These are phyloP conservation scores for Arthroderma uncinatum DNA, from an alignment of 2,329 filamentous ascomycete genomes.

Conservation along the genomic window DNA sequence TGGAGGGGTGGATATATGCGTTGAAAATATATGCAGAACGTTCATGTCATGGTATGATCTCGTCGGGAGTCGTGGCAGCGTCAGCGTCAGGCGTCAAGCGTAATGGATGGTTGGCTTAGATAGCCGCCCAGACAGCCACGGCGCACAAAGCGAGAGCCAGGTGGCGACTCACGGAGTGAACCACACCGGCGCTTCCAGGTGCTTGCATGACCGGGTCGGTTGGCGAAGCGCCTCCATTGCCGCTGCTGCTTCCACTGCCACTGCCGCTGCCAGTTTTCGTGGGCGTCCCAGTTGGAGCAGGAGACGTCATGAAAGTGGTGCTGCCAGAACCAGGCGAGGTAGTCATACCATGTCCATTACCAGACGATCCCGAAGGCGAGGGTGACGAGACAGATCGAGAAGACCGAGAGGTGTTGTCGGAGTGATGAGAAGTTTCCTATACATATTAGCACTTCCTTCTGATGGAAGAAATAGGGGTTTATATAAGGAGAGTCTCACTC, in stretches of 20 bases:
- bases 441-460: conserved; percentile 4
- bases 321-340: neutral
- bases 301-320: neutral
- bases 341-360: neutral
- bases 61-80: neutral
- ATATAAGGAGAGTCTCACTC: conserved; percentile 44
- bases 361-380: neutral
- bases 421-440: conserved; percentile 12
- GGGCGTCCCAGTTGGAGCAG: neutral
- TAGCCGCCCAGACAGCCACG: neutral
- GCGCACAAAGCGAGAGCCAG: neutral
- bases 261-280: neutral
- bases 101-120: neutral
- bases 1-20: neutral
- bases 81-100: neutral
- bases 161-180: neutral
- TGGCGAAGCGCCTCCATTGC: neutral
- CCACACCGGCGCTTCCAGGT: neutral
- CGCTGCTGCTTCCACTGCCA: neutral
- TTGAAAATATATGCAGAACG: neutral
- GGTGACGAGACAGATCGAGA: conserved; percentile 1
- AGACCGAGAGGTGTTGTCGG: conserved; percentile 1
- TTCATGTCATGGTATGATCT: neutral
- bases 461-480: neutral
- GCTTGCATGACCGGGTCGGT: neutral